These are phyloP conservation scores for Fulvia fulva DNA, from an alignment of 2,329 filamentous ascomycete species.

Conservation along the genomic window DNA sequence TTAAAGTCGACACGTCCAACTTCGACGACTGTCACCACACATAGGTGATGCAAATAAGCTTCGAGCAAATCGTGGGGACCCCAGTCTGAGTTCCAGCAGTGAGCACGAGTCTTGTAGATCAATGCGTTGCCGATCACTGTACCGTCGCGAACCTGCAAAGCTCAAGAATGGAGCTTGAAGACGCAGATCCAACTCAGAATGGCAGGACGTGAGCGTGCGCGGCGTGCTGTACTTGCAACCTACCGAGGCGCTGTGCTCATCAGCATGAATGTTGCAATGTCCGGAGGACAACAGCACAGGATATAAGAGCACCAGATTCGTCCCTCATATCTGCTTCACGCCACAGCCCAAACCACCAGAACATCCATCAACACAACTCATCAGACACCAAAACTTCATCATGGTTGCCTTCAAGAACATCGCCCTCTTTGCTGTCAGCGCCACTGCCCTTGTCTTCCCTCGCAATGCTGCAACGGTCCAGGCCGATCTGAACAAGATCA, in stretches of 20 bases:
- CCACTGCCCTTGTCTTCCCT: slow-evolving; percentile 11
- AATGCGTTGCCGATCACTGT: neutral
- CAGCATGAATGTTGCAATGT: neutral
- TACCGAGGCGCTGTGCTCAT: neutral
- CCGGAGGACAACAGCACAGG: neutral
- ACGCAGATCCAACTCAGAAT: neutral
- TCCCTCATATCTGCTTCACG: neutral
- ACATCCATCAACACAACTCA: neutral
- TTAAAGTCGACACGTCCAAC: no score
- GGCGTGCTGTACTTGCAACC: neutral
- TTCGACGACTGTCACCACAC: no score
- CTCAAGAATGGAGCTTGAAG: neutral
- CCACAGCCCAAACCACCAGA: neutral
- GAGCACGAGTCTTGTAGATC: neutral
- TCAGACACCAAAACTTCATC: neutral
- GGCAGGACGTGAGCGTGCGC: neutral
- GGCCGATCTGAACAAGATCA: slow-evolving; percentile 16
- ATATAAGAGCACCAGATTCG: neutral
- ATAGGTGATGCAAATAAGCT: no score
- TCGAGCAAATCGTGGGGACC: neutral
- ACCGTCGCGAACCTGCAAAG: neutral
- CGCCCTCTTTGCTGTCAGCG: slow-evolving; percentile 8
- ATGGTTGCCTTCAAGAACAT: slow-evolving; percentile 17
- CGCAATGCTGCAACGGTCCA: slow-evolving; percentile 13
- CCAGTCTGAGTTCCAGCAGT: neutral